A percentile compares a stretch with the other conserved stretches of the same genome.
Evolutionary conservation across 1,284 basidiomycete genomes (phyloP).

Genomic region (Ceratobasidium sp.): DNA sequence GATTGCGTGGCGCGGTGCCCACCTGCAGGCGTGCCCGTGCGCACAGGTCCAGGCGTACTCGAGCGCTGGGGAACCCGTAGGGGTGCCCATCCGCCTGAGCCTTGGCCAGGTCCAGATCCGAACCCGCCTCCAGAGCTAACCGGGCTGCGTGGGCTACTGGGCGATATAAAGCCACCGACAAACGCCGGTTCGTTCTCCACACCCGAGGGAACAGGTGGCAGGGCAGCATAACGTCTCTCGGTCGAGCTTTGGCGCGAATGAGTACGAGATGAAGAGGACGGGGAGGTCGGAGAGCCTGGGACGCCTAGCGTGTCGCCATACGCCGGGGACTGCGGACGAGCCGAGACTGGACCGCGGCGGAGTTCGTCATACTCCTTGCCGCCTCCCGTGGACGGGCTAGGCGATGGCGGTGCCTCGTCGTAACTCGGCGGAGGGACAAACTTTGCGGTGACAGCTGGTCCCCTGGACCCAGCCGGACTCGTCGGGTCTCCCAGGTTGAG

Average conservation of each 20-base stretch:
- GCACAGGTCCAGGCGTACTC: conserved; percentile 42
- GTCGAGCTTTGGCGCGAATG: conserved; percentile 33
- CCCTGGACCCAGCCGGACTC: conserved; percentile 45
- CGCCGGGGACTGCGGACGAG: conserved; percentile 13
- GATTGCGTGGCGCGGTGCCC: conserved; percentile 25
- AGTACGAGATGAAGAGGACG: conserved; percentile 10
- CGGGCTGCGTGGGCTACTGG: conserved; percentile 26
- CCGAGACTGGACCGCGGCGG: conserved; percentile 5
- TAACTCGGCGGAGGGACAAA: conserved; percentile 78
- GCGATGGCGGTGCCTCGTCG: conserved; percentile 52
- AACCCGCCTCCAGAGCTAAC: neutral
- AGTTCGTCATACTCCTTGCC: conserved; percentile 15
- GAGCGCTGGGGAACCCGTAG: conserved; percentile 23
- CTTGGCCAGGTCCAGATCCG: conserved; percentile 41
- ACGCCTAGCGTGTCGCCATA: conserved; percentile 26
- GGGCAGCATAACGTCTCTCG: conserved; percentile 44
- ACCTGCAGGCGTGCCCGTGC: conserved; percentile 46
- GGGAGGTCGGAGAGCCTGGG: conserved; percentile 9
- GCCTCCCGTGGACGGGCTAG: conserved; percentile 36
- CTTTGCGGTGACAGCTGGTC: conserved; percentile 58
- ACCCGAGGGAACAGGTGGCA: conserved; percentile 46
- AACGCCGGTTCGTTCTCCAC: conserved; percentile 16
- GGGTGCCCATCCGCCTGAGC: conserved; percentile 17
- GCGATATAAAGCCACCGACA: conserved; percentile 27
- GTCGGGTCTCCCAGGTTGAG: conserved; percentile 63